These are phyloP conservation scores for Dothideomycetes sp. DNA, from an alignment of 2,329 filamentous ascomycete genomes.

Conservation along the genomic window DNA sequence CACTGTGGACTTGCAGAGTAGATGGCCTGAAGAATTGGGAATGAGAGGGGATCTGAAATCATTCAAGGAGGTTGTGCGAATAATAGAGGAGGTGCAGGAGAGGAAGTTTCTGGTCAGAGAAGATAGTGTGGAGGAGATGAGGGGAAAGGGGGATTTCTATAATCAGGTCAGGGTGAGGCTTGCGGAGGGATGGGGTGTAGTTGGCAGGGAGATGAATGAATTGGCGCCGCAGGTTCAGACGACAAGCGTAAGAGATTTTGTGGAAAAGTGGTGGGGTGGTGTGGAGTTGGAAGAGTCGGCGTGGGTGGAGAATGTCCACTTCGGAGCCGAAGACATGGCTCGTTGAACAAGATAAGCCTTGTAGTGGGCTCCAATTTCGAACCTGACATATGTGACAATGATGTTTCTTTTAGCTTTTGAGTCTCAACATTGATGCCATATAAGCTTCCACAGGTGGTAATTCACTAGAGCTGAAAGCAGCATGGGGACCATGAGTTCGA, in stretches of 20 bases:
- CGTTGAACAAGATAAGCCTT: no score
- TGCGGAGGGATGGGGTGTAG: slow-evolving; percentile 14
- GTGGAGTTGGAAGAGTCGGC: slow-evolving; percentile 14
- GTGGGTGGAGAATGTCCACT: slow-evolving; percentile 12
- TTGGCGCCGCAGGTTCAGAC: slow-evolving; percentile 17
- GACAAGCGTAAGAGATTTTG: slow-evolving; percentile 14
- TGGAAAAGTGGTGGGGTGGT: slow-evolving; percentile 19
- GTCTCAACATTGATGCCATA: no score
- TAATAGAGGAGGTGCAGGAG: slow-evolving; percentile 17
- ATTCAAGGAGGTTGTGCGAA: slow-evolving; percentile 15
- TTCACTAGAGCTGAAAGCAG: no score
- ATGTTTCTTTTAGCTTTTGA: no score
- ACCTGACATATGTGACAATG: no score
- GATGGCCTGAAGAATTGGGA: slow-evolving; percentile 34
- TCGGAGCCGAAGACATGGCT: no score
- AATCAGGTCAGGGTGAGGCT: slow-evolving; percentile 17
- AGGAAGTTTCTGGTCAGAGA: slow-evolving; percentile 17
- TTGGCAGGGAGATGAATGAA: slow-evolving; percentile 17
- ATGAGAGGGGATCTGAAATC: slow-evolving; percentile 18
- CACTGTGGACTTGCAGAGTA: slow-evolving; percentile 27
- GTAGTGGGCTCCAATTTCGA: no score
- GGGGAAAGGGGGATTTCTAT: no score
- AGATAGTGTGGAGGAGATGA: slow-evolving; percentile 14
- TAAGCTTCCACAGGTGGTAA: no score
- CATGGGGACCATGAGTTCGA: no score